These are phyloP conservation scores for Cryphonectria carpinicola DNA, from an alignment of 2,329 filamentous ascomycete species.

Conservation along the genomic window DNA sequence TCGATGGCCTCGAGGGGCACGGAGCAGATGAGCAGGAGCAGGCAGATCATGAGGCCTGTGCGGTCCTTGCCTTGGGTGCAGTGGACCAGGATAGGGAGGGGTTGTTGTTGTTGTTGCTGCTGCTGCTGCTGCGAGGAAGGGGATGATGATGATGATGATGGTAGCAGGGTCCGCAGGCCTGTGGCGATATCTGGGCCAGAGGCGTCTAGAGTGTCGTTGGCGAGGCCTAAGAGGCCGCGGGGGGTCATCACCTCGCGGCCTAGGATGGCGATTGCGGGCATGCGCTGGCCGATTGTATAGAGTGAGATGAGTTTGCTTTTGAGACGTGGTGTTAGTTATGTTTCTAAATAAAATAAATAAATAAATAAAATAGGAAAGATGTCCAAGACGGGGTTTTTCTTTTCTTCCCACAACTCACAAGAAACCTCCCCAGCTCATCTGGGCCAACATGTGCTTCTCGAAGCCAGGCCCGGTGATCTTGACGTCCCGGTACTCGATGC, in stretches of 20 bases:
- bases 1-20: slow-evolving; percentile 64
- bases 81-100: slow-evolving; percentile 72
- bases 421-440: slow-evolving; percentile 69
- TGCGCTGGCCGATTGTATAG: slow-evolving; percentile 68
- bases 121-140: slow-evolving; percentile 32
- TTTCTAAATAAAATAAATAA: no score
- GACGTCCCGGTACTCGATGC: slow-evolving; percentile 67
- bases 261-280: slow-evolving; percentile 71
- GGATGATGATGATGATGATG: slow-evolving; percentile 42
- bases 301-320: slow-evolving; percentile 64
- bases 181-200: slow-evolving; percentile 64
- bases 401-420: slow-evolving; percentile 49
- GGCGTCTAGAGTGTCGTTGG: slow-evolving; percentile 69
- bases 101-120: slow-evolving; percentile 28
- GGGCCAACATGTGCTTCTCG: slow-evolving; percentile 68
- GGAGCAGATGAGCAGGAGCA: slow-evolving; percentile 67
- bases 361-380: not conserved
- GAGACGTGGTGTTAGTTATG: not conserved
- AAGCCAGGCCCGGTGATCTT: slow-evolving; percentile 76
- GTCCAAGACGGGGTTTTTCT: not conserved
- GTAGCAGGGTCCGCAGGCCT: slow-evolving; percentile 30
- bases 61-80: slow-evolving; percentile 92
- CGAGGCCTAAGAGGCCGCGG: slow-evolving; percentile 72
- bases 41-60: slow-evolving; percentile 71
- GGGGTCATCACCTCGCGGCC: slow-evolving; percentile 72